Conservation (phyloP, 208 protist species). For the Trypanosomatidae sp. region DNA sequence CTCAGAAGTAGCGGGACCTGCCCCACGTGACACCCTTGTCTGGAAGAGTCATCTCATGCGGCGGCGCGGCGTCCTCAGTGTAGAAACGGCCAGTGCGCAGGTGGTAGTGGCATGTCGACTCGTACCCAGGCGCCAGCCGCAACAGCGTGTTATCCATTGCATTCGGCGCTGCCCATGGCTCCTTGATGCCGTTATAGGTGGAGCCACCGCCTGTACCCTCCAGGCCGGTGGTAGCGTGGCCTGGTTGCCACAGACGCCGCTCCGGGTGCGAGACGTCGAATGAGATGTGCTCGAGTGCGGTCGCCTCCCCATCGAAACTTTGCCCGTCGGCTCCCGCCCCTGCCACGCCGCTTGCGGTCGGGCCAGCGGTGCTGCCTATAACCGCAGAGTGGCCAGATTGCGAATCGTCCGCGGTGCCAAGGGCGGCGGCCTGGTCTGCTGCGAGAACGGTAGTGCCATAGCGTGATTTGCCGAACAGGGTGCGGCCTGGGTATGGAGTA, state of each 20-base stretch:
- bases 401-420: not conserved
- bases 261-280: slow-evolving; percentile 61
- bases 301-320: slow-evolving; percentile 48
- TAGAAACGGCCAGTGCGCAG: slow-evolving; percentile 76
- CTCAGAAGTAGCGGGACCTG: slow-evolving; percentile 60
- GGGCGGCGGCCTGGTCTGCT: slow-evolving; percentile 5
- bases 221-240: slow-evolving; percentile 38
- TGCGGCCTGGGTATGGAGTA: slow-evolving; percentile 24
- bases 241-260: slow-evolving; percentile 55
- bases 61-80: slow-evolving; percentile 64
- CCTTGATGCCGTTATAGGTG: slow-evolving; percentile 54
- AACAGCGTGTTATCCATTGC: slow-evolving; percentile 72
- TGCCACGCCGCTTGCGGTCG: not conserved
- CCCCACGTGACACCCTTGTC: slow-evolving; percentile 66
- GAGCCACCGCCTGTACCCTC: slow-evolving; percentile 52
- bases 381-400: not conserved
- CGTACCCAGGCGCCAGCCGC: slow-evolving; percentile 62
- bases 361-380: slow-evolving; percentile 3
- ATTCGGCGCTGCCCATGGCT: slow-evolving; percentile 55
- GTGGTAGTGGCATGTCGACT: slow-evolving; percentile 81
- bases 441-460: slow-evolving; percentile 61
- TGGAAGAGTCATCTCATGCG: slow-evolving; percentile 59
- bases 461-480: slow-evolving; percentile 70
- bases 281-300: slow-evolving; percentile 41
- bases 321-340: slow-evolving; percentile 2